Conservation (phyloP, 106 monocot species). For the Dactylorhiza incarnata region DNA sequence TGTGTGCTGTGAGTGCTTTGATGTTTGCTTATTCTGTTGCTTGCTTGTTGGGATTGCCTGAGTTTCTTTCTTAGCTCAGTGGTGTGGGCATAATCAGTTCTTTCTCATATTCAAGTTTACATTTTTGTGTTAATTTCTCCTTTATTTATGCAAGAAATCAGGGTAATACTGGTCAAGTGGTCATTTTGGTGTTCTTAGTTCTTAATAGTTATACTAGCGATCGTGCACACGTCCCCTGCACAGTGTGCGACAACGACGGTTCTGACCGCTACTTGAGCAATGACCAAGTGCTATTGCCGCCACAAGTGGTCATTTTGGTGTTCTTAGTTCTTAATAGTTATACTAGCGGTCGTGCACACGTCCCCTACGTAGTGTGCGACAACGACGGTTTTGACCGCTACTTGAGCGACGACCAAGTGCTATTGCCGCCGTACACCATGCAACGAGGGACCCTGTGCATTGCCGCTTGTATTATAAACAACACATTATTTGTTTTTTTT, state of each 20-base stretch:
- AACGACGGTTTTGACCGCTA: too few relatives aligned
- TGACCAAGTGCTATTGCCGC: too few relatives aligned
- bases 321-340: neutral
- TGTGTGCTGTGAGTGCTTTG: slow-evolving; percentile 64
- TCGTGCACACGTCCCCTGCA: too few relatives aligned
- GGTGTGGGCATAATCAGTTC: neutral
- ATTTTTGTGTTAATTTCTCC: neutral
- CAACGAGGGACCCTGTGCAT: too few relatives aligned
- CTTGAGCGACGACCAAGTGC: too few relatives aligned
- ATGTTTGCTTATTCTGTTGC: slow-evolving; percentile 25
- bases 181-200: slow-evolving; percentile 1
- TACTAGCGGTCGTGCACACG: neutral
- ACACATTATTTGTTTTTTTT: too few relatives aligned
- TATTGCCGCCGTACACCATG: too few relatives aligned
- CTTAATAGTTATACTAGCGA: neutral
- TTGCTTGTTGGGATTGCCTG: slow-evolving; percentile 35
- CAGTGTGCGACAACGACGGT: too few relatives aligned
- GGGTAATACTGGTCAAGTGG: neutral
- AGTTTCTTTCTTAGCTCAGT: neutral
- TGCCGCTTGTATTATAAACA: too few relatives aligned
- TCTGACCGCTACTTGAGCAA: too few relatives aligned
- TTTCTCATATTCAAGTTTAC: neutral
- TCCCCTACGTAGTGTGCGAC: too few relatives aligned
- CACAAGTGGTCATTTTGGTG: neutral
- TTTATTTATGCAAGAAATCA: neutral